Percentiles rank a stretch among this genome's conserved stretches.
Conservation (phyloP, 495 filamentous ascomycete genomes). For the Talaromyces borbonicus region DNA sequence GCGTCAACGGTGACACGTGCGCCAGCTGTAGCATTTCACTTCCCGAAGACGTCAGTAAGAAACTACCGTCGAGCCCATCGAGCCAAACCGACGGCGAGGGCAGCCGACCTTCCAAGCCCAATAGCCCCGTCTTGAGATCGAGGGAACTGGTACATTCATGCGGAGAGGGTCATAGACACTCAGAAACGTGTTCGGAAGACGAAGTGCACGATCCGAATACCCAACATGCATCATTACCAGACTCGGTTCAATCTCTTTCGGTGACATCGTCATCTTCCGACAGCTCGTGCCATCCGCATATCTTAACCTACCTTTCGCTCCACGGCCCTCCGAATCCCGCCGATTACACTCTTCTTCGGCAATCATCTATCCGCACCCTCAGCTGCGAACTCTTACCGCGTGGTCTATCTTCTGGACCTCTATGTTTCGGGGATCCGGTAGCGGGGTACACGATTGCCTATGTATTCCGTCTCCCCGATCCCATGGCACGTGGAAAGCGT, state of each 20-base stretch:
- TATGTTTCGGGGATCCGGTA: constrained; percentile 76
- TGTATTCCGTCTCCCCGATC: constrained; percentile 81
- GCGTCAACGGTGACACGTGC: constrained; percentile 40
- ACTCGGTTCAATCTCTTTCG: constrained; percentile 36
- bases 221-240: constrained; percentile 33
- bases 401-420: constrained; percentile 61
- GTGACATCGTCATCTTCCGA: constrained; percentile 27
- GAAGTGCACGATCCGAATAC: constrained; percentile 23
- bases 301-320: constrained; percentile 77
- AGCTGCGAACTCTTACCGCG: constrained; percentile 78
- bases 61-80: constrained; percentile 42
- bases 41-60: constrained; percentile 43
- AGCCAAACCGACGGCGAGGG: constrained; percentile 39
- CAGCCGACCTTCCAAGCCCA: constrained; percentile 18
- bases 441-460: constrained; percentile 88
- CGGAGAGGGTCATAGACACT: constrained; percentile 24
- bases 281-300: constrained; percentile 59
- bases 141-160: constrained; percentile 39
- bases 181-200: constrained; percentile 26
- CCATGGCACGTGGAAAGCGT: constrained; percentile 76
- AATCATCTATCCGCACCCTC: constrained; percentile 76
- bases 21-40: constrained; percentile 50
- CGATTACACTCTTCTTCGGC: constrained; percentile 76
- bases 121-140: constrained; percentile 50
- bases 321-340: constrained; percentile 64